A percentile compares a stretch with the other conserved stretches of the same genome.
Evolutionary conservation across 805 yeast species (phyloP).

Genomic region (Pichia insulana): DNA sequence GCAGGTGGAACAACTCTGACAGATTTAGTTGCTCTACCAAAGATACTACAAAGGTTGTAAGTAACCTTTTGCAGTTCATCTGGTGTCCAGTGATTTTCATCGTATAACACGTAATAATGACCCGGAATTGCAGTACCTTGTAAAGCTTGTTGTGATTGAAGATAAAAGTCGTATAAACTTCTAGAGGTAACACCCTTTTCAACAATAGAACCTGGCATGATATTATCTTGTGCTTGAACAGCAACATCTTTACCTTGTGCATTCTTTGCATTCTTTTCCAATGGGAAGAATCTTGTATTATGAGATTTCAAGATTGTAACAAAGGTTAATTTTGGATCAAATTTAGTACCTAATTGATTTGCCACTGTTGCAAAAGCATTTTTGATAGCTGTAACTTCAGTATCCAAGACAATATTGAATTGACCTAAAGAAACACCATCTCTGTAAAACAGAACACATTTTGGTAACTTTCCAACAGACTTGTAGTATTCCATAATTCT

Average conservation of each 20-base stretch:
- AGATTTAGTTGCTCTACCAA: conserved; percentile 26
- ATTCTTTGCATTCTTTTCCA: conserved; percentile 20
- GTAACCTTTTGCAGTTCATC: conserved; percentile 23
- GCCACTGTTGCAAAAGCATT: conserved; percentile 16
- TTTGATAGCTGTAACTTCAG: conserved; percentile 22
- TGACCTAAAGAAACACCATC: conserved; percentile 30
- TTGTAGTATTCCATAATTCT: conserved; percentile 17
- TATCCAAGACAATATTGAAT: conserved; percentile 22
- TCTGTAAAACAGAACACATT: conserved; percentile 23
- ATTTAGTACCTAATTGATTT: conserved; percentile 11
- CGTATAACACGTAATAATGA: conserved; percentile 26
- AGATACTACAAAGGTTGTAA: conserved; percentile 24
- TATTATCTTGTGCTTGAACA: conserved; percentile 17
- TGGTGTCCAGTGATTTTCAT: conserved; percentile 22
- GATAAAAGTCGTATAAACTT: conserved; percentile 23
- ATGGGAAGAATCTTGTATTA: conserved; percentile 26
- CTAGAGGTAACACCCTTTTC: conserved; percentile 27
- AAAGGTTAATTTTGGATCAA: conserved; percentile 24
- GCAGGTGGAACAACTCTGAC: conserved; percentile 29
- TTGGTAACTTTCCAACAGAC: conserved; percentile 19
- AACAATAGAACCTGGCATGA: conserved; percentile 25
- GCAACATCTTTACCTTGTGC: conserved; percentile 15
- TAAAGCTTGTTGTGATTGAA: conserved; percentile 27
- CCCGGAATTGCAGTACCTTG: conserved; percentile 30
- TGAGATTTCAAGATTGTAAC: conserved; percentile 19